Percentiles rank a stretch among this genome's conserved stretches.
Evolutionary conservation across 352 stramenopile genomes (phyloP).

Genomic region (Phytophthora citricola): DNA sequence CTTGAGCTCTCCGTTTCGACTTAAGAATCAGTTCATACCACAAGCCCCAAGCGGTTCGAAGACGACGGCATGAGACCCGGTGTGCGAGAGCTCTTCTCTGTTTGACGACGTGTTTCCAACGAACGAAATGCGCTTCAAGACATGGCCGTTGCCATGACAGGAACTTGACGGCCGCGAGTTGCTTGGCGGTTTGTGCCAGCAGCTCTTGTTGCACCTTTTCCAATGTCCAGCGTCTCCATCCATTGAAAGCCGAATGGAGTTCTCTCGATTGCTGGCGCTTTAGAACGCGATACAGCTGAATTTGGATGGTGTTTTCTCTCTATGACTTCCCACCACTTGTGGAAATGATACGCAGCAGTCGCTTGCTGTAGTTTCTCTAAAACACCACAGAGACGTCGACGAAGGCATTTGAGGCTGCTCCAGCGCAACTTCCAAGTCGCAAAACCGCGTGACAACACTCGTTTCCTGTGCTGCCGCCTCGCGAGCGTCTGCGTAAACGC

Average conservation of each 20-base stretch:
- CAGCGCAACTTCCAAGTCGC: constrained; percentile 14
- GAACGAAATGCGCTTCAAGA: constrained; percentile 30
- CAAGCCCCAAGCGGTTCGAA: constrained; percentile 19
- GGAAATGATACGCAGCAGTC: constrained; percentile 24
- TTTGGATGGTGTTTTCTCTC: constrained; percentile 2
- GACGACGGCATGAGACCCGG: constrained; percentile 1
- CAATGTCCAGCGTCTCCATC: constrained; percentile 20
- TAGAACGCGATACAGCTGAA: constrained; percentile 8
- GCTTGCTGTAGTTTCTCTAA: constrained; percentile 1
- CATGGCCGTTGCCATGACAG: constrained; percentile 38
- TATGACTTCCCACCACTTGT: constrained; percentile 15
- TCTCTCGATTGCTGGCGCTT: constrained; percentile 9
- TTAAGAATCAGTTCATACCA: constrained; percentile 9
- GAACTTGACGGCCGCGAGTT: constrained; percentile 32
- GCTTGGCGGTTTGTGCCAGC: constrained; percentile 28
- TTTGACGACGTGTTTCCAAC: constrained; percentile 32
- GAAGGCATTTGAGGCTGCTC: constrained; percentile 3
- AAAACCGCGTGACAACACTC: background rate
- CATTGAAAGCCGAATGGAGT: constrained; percentile 10
- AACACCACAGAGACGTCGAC: constrained; percentile 1
- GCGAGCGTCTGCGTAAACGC: constrained; percentile 21
- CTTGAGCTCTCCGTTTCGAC: constrained; percentile 15
- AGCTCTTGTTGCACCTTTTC: constrained; percentile 11
- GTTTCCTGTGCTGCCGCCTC: constrained; percentile 15
- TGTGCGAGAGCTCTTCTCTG: constrained; percentile 6